Base-by-base conservation (phyloP, 352 stramenopile genomes). In the Phytophthora litchii region DNA sequence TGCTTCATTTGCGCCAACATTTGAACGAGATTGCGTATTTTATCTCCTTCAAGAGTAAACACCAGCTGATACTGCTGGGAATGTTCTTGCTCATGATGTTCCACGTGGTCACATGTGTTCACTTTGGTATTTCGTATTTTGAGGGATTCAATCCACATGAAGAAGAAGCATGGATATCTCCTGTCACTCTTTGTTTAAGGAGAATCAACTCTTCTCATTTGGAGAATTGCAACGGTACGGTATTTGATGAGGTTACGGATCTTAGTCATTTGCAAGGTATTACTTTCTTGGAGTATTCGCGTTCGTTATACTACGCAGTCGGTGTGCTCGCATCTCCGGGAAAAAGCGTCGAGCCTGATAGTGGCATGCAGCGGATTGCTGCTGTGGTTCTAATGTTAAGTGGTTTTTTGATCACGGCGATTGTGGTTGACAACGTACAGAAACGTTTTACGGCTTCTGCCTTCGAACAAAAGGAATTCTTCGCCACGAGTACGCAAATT, bases 381-480 rank as follows among this genome's bases (percentile, higher is more conserved):
- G 72, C 74, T 0, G 42, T 85, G 3, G 16, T 75, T 1, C 77
- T 82, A n/a, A 86, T 86, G 74, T 44, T 83, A 4, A 85, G 47
- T 14, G 63, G 67, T 0, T 68, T 82, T 12, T 61, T 79, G 4
- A 70, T 89, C 23, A 59, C 82, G 0, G 37, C 71, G 0, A 74
- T 80, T 3, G 70, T 79, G 2, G 74, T 86, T 16, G 72, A 85
- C 46, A 65, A 80, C 20, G 72, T 85, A 0, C 76, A 86, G 43
- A 82, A 83, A 35, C 64, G 70, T 1, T 76, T 89, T 42, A 89
- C 79, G 0, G 67, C 74, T 1, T 80, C 79, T 10, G 70, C 76
- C 0, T 57, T 83, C n/a, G 79, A 89, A 41, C 79, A 89, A 43
- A 85, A 83, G 20, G 64, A 82, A 21, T 89, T 89, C 41, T 65